Evolutionary conservation across 805 yeast species (phyloP).

Genomic region (Starmerella floricola): DNA sequence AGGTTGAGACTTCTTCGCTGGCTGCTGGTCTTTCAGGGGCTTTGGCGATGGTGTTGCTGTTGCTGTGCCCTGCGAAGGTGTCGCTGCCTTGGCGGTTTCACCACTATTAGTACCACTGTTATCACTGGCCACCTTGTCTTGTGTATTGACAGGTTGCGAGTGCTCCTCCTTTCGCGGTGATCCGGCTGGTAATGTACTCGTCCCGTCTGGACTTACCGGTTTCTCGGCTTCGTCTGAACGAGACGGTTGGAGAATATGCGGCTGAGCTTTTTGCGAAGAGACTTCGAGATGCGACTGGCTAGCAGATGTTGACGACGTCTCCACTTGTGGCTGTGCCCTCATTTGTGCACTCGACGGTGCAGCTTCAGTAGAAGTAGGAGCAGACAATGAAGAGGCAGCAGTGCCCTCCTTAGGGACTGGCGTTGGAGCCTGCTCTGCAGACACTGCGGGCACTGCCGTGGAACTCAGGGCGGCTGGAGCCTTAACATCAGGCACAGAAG

Average conservation of each 20-base stretch:
- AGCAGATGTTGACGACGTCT: constrained; percentile 1
- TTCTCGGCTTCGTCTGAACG: neutral
- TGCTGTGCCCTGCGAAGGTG: too few species aligned
- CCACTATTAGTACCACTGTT: neutral
- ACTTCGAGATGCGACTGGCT: neutral
- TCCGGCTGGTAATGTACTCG: too few species aligned
- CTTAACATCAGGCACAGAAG: neutral
- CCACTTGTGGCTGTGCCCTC: constrained; percentile 12
- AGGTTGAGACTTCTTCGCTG: constrained; percentile 12
- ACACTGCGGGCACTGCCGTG: neutral
- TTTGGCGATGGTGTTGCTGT: too few species aligned
- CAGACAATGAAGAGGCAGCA: constrained; percentile 10
- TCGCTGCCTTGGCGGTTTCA: neutral
- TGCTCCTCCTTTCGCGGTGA: too few species aligned
- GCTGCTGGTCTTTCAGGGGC: too few species aligned
- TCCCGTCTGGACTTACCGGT: neutral
- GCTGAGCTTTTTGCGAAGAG: constrained; percentile 9
- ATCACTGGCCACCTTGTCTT: neutral
- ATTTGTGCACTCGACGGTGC: constrained; percentile 4
- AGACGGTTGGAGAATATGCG: constrained; percentile 1
- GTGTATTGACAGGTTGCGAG: too few species aligned
- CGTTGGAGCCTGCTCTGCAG: too few species aligned
- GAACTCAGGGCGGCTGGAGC: neutral
- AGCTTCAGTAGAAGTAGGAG: neutral
- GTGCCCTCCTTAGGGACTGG: too few species aligned